Percentiles rank a stretch among this genome's conserved stretches.
These are phyloP conservation scores for Neckera pumila DNA, from an alignment of 225 moss, liverwort and hornwort genomes.

Conservation along the genomic window DNA sequence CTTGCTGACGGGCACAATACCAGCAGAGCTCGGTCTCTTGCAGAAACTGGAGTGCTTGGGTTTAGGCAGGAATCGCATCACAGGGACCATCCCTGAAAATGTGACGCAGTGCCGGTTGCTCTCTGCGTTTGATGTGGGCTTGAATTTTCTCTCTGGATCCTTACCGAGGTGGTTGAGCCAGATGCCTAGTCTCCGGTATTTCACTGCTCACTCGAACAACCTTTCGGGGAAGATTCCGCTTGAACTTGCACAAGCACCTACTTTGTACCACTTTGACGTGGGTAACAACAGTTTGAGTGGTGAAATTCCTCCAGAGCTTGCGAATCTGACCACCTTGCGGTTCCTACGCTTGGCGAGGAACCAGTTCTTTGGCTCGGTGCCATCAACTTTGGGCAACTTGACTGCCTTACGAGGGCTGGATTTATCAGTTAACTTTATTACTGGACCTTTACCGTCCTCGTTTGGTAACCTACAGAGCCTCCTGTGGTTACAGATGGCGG, in stretches of 20 bases:
- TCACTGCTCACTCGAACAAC: conserved; percentile 30
- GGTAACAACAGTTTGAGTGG: conserved; percentile 14
- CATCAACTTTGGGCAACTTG: conserved; percentile 20
- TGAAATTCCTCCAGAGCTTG: conserved; percentile 8
- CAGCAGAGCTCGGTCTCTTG: conserved; percentile 30
- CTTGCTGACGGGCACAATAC: conserved; percentile 15
- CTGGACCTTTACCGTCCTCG: conserved; percentile 23
- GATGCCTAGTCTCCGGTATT: conserved; percentile 15
- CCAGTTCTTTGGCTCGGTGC: conserved; percentile 1
- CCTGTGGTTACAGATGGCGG: conserved; percentile 16
- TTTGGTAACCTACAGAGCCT: conserved; percentile 20
- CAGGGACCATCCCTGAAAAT: conserved; percentile 23
- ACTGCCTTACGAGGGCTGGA: conserved; percentile 29
- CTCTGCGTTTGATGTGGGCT: conserved; percentile 33
- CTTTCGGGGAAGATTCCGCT: conserved; percentile 28
- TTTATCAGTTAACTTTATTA: conserved; percentile 29
- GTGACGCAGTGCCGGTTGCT: conserved; percentile 11
- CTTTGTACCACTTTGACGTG: conserved; percentile 14
- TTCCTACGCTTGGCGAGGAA: conserved; percentile 14
- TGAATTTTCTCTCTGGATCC: conserved; percentile 12
- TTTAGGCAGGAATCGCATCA: conserved; percentile 25
- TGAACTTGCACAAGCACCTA: conserved; percentile 6
- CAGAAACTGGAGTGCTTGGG: conserved; percentile 28
- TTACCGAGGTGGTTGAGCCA: conserved; percentile 21
- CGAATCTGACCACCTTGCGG: conserved; percentile 12